These are phyloP conservation scores for Ascochyta lentis DNA, from an alignment of 2,329 filamentous ascomycete species.

Conservation along the genomic window DNA sequence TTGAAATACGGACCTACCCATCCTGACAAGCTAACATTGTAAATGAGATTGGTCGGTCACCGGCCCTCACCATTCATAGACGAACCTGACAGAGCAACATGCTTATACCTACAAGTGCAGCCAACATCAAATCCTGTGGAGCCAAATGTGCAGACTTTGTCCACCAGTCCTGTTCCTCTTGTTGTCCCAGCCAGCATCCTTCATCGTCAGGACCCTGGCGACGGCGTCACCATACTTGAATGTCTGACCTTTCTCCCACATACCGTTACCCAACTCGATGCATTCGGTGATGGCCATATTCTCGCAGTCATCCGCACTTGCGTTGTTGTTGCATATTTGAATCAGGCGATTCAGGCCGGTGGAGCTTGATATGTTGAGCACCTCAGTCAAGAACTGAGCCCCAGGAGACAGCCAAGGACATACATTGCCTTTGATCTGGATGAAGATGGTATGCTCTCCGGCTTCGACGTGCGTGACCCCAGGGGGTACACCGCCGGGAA, in stretches of 20 bases:
- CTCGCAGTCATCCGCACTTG: conserved; percentile 28
- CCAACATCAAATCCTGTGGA: conserved; percentile 30
- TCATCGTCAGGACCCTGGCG: conserved; percentile 40
- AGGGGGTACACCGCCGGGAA: conserved; percentile 36
- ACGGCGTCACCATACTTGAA: conserved; percentile 43
- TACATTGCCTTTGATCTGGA: conserved; percentile 36
- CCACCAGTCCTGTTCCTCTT: conserved; percentile 38
- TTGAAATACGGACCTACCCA: not conserved
- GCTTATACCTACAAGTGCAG: not conserved
- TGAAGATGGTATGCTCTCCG: conserved; percentile 32
- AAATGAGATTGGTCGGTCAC: not conserved
- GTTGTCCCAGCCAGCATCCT: conserved; percentile 42
- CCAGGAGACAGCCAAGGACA: conserved; percentile 42
- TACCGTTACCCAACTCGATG: conserved; percentile 42
- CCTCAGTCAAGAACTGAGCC: conserved; percentile 34
- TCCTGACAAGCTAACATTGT: not conserved
- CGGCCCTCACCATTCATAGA: not conserved
- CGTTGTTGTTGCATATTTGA: conserved; percentile 33
- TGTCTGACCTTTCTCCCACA: conserved; percentile 46
- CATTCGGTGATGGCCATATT: conserved; percentile 43
- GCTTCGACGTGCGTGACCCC: conserved; percentile 39
- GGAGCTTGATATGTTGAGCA: conserved; percentile 27
- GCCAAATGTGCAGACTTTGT: conserved; percentile 39
- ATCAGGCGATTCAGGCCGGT: conserved; percentile 43
- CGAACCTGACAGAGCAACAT: not conserved